Evolutionary conservation across 2,329 filamentous ascomycete genomes (phyloP).

Genomic region (Paracoccidioides brasiliensis): DNA sequence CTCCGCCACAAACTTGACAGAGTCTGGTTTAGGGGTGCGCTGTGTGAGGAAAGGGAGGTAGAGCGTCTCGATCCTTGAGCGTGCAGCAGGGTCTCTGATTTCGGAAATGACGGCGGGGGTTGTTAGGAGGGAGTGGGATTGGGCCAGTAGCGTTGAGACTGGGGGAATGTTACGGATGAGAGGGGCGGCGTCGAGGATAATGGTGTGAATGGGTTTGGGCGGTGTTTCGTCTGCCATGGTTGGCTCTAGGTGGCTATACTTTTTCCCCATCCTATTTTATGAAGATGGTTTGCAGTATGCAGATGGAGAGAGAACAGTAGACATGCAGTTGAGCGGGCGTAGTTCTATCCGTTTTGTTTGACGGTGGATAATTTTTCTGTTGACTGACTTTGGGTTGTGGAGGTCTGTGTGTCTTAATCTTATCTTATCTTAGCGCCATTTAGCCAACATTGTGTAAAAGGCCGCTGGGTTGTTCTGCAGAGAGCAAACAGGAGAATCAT

Average conservation of each 20-base stretch:
- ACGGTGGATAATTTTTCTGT: not conserved
- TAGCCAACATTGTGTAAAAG: not conserved
- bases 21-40: slow-evolving; percentile 59
- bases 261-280: not conserved
- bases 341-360: not conserved
- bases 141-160: slow-evolving; percentile 65
- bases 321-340: not conserved
- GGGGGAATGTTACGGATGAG: slow-evolving; percentile 87
- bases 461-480: too few species aligned
- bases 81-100: slow-evolving; percentile 71
- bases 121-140: slow-evolving; percentile 66
- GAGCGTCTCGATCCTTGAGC: slow-evolving; percentile 67
- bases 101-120: slow-evolving; percentile 77
- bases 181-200: slow-evolving; percentile 82
- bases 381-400: not conserved
- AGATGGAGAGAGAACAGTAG: not conserved
- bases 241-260: not conserved
- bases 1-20: slow-evolving; percentile 63
- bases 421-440: slow-evolving; percentile 3
- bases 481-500: too few species aligned
- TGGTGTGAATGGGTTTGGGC: slow-evolving; percentile 60
- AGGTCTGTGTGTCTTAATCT: not conserved
- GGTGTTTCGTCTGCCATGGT: slow-evolving; percentile 17
- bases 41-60: slow-evolving; percentile 74
- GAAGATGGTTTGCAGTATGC: not conserved